A percentile compares a stretch with the other conserved stretches of the same genome.
phyloP scores from a whole-genome alignment of 257 asterid genomes.

The Echites panduratus region DNA sequence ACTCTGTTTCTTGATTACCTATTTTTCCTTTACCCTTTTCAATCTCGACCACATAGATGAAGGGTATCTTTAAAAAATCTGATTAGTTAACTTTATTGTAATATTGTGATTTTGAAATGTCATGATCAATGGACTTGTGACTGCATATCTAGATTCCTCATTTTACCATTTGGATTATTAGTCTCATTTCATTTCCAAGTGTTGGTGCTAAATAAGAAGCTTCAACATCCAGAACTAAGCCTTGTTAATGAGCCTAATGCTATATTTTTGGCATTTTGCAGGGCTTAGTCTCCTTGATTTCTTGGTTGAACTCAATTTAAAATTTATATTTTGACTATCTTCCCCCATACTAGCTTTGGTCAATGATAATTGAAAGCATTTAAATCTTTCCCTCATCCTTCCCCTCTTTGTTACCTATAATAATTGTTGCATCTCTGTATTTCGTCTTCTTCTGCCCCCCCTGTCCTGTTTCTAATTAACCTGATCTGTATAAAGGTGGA shows the following conservation, averaged over 20 bases:
- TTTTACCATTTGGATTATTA: neutral
- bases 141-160: neutral
- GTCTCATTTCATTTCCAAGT: neutral
- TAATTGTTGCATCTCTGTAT: no score
- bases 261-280: neutral
- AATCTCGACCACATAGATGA: neutral
- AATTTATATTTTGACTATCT: no score
- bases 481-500: no score
- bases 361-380: no score
- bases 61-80: neutral
- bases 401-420: no score
- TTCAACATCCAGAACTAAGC: neutral
- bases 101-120: neutral
- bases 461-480: no score
- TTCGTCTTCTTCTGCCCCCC: no score
- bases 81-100: neutral
- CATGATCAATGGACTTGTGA: neutral
- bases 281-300: neutral
- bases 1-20: neutral
- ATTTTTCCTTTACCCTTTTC: neutral
- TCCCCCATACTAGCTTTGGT: no score
- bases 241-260: neutral
- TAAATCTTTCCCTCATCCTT: no score
- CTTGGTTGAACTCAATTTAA: neutral
- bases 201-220: neutral